Conservation (phyloP, 345 rosid species). For the Moringa oleifera region DNA sequence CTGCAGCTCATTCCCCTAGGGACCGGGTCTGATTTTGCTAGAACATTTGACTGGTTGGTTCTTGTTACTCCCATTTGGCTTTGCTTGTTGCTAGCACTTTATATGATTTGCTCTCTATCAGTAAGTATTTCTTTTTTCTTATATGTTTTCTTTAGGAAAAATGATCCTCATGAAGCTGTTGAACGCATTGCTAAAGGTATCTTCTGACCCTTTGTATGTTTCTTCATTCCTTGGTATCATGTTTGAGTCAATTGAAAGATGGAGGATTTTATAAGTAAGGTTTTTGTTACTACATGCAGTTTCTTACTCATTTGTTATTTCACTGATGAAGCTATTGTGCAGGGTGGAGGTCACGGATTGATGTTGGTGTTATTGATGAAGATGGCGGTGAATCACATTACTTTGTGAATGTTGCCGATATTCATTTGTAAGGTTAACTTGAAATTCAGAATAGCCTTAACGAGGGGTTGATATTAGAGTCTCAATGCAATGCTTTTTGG, state of each 20-base stretch:
- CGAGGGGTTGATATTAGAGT: conserved; percentile 12
- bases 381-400: conserved; percentile 58
- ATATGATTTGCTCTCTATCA: conserved; percentile 6
- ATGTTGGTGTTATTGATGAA: conserved; percentile 64
- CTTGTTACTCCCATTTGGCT: conserved; percentile 9
- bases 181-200: conserved; percentile 81
- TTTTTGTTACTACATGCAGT: background rate
- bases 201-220: conserved; percentile 5
- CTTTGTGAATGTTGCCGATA: conserved; percentile 90
- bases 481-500: conserved; percentile 12
- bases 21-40: conserved; percentile 92
- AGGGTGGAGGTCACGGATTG: conserved; percentile 68
- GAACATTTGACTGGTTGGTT: conserved; percentile 95
- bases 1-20: conserved; percentile 88
- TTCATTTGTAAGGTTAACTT: conserved; percentile 74
- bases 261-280: too few species aligned
- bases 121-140: background rate
- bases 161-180: conserved; percentile 74
- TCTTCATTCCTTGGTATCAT: background rate
- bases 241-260: background rate
- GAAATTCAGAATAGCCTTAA: conserved; percentile 6
- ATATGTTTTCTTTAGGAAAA: conserved; percentile 50
- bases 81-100: conserved; percentile 2
- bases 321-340: conserved; percentile 22
- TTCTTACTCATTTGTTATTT: conserved; percentile 8